Conservation (phyloP, 495 filamentous ascomycete species). For the Talaromyces wortmannii region DNA sequence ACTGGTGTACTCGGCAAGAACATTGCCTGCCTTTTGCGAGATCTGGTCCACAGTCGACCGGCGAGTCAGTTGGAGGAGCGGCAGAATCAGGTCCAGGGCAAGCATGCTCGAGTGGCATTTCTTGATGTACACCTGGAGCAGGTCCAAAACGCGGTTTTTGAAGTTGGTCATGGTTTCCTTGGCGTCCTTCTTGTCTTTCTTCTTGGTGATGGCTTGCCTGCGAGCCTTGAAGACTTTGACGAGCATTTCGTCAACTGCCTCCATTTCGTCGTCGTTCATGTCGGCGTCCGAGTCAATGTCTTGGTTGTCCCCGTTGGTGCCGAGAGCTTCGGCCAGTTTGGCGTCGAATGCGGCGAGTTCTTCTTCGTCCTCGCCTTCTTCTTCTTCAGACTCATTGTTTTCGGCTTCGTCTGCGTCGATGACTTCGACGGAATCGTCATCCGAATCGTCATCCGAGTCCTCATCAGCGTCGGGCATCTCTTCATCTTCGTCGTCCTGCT, state of each 20-base stretch:
- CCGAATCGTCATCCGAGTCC: slow-evolving; percentile 37
- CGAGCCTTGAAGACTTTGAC: slow-evolving; percentile 76
- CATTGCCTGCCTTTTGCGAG: slow-evolving; percentile 59
- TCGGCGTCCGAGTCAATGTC: slow-evolving; percentile 59
- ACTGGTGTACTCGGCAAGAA: slow-evolving; percentile 66
- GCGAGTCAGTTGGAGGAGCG: slow-evolving; percentile 51
- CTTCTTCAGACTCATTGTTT: slow-evolving; percentile 27
- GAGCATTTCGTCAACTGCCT: slow-evolving; percentile 75
- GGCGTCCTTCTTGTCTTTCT: slow-evolving; percentile 77
- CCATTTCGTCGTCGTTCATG: slow-evolving; percentile 96
- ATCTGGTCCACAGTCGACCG: slow-evolving; percentile 64
- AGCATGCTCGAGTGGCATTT: slow-evolving; percentile 61
- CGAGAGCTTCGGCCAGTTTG: slow-evolving; percentile 68
- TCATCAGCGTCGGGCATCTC: slow-evolving; percentile 27
- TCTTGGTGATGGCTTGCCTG: slow-evolving; percentile 52
- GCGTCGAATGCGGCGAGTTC: slow-evolving; percentile 64
- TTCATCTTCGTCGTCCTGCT: slow-evolving; percentile 57
- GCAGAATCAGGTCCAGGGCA: slow-evolving; percentile 61
- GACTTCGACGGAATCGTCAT: slow-evolving; percentile 25
- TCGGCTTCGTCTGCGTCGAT: slow-evolving; percentile 35
- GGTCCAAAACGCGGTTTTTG: slow-evolving; percentile 86
- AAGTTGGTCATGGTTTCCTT: slow-evolving; percentile 89
- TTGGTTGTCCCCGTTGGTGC: slow-evolving; percentile 51
- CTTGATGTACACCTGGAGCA: slow-evolving; percentile 81
- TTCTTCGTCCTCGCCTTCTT: slow-evolving; percentile 36